These are phyloP conservation scores for Neonectria neomacrospora DNA, from an alignment of 2,329 filamentous ascomycete genomes.

Conservation along the genomic window DNA sequence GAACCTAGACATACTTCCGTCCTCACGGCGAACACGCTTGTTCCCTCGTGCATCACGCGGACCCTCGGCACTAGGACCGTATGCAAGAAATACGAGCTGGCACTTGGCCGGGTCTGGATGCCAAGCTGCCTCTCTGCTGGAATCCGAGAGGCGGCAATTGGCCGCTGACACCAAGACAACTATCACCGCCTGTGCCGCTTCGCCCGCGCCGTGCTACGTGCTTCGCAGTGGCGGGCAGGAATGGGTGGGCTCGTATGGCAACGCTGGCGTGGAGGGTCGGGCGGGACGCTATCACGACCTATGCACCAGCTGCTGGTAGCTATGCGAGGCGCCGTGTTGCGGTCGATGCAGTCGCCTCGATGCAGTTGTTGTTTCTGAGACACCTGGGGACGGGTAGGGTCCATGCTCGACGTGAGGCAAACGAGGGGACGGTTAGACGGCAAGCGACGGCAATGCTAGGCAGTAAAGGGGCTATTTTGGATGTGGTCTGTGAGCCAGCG, in stretches of 20 bases:
- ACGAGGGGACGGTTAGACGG: not conserved
- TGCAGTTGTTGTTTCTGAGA: conserved; percentile 8
- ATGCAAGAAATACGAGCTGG: conserved; percentile 24
- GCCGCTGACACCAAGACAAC: conserved; percentile 4
- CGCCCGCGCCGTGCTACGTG: conserved; percentile 2
- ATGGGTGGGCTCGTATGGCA: conserved; percentile 21
- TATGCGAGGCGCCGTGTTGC: conserved; percentile 23
- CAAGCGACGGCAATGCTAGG: not conserved
- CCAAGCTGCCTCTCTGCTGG: conserved; percentile 14
- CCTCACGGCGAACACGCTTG: not conserved
- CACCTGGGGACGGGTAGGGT: not conserved
- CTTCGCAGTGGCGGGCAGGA: not conserved
- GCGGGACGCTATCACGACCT: conserved; percentile 6
- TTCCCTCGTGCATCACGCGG: conserved; percentile 18
- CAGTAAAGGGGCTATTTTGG: conserved; percentile 1
- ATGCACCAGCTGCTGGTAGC: conserved; percentile 15
- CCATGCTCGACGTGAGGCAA: conserved; percentile 14
- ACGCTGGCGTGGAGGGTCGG: conserved; percentile 7
- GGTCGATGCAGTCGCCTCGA: conserved; percentile 19
- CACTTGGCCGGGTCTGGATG: conserved; percentile 13
- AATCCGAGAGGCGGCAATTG: conserved; percentile 12
- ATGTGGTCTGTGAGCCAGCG: not conserved
- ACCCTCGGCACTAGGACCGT: conserved; percentile 2
- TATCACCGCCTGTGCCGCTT: conserved; percentile 2
- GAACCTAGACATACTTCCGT: not conserved